phyloP scores from a whole-genome alignment of 179 eudicot genomes.

The Corrigiola litoralis region DNA sequence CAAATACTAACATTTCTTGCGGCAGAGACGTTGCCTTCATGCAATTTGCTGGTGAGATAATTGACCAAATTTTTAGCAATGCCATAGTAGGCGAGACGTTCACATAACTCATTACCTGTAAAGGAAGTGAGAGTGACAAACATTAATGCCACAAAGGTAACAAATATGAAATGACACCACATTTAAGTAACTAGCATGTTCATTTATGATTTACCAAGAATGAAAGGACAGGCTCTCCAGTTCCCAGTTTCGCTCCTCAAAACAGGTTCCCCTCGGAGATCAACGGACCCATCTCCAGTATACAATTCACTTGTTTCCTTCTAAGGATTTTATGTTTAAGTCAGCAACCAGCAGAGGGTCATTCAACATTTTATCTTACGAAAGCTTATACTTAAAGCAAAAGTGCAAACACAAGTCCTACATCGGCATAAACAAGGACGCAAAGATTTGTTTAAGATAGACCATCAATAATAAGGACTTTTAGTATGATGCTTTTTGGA shows the following conservation, averaged over 20 bases:
- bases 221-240: constrained; percentile 31
- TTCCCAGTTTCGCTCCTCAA: constrained; percentile 27
- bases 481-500: too few relatives aligned
- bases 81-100: constrained; percentile 25
- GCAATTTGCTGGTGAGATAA: constrained; percentile 19
- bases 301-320: constrained; percentile 10
- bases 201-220: constrained; percentile 15
- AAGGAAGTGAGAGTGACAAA: background rate
- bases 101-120: constrained; percentile 25
- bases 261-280: constrained; percentile 18
- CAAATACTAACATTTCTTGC: constrained; percentile 22
- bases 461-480: too few relatives aligned
- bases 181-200: background rate
- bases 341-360: background rate
- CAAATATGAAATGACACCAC: background rate
- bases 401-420: too few relatives aligned
- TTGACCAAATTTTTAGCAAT: constrained; percentile 22
- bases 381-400: too few relatives aligned
- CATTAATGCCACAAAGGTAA: background rate
- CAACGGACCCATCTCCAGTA: constrained; percentile 33
- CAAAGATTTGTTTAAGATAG: too few relatives aligned
- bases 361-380: too few relatives aligned
- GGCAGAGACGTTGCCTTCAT: constrained; percentile 24
- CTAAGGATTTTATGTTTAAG: background rate
- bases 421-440: too few relatives aligned